Evolutionary conservation across 192 early-diverging fungal genomes (phyloP).

Genomic region (Backusella westeae): DNA sequence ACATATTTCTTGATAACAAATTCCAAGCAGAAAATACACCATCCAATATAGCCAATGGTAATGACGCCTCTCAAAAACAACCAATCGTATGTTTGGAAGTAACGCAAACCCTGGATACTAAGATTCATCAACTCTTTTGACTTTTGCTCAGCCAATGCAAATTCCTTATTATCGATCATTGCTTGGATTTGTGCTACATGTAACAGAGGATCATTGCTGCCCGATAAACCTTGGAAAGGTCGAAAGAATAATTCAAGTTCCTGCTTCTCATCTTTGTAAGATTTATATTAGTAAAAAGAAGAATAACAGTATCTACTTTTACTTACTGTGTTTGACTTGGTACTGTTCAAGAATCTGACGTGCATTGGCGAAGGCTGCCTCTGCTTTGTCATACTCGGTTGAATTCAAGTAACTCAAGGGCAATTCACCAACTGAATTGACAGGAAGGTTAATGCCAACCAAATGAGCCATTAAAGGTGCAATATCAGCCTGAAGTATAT

Average conservation of each 20-base stretch:
- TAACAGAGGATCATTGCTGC: conserved; percentile 46
- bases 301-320: not conserved
- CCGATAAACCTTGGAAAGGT: conserved; percentile 67
- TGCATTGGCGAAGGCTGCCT: conserved; percentile 78
- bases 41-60: conserved; percentile 84
- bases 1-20: conserved; percentile 76
- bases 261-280: conserved; percentile 61
- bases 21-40: conserved; percentile 82
- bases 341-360: conserved; percentile 85
- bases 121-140: conserved; percentile 62
- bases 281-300: not conserved
- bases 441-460: conserved; percentile 82
- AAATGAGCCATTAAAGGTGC: conserved; percentile 92
- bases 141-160: conserved; percentile 65
- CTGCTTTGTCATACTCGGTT: conserved; percentile 70
- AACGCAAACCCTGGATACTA: conserved; percentile 83
- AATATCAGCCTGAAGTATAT: conserved; percentile 94
- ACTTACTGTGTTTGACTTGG: conserved; percentile 70
- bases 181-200: conserved; percentile 56
- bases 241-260: conserved; percentile 77
- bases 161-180: conserved; percentile 58
- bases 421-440: conserved; percentile 92
- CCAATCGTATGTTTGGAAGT: conserved; percentile 98
- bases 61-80: conserved; percentile 83
- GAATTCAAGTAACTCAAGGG: conserved; percentile 78